Base-by-base conservation (phyloP, 192 early-diverging fungal species). In the Coemansia sp. region DNA sequence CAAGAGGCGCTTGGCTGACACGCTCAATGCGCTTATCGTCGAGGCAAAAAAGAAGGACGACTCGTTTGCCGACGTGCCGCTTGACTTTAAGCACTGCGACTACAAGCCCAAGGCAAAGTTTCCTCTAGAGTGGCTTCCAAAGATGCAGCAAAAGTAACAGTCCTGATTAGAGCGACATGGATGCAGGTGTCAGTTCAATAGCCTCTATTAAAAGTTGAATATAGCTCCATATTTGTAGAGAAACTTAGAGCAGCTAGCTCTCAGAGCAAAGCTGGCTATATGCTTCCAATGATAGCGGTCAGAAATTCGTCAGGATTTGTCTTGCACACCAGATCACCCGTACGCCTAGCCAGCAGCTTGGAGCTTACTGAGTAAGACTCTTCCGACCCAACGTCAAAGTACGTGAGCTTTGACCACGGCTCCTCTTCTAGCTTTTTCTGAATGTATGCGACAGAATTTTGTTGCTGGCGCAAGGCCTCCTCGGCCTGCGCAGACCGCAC, bases 351-450 rank as follows among this genome's bases (percentile, higher is more conserved):
- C n/a, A 82, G 20, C 43, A 82, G 60, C 36, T 64, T 59, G 6
- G 66, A 39, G 45, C 24, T 29, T 12, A 68, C 67, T 8, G 38
- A 29, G 8, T 19, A 40, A 2, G 73, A 82, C 49, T 82, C 79
- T 27, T 71, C 65, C 3, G 69, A 65, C 9, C 70, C 79, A 41
- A 82, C 67, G 35, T 89, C 86, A 83, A 75, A 90, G 62, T 90
- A 91, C 7, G 82, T 68, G 31, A 94, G 71, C 31, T 82, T 80
- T 40, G 86, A 83, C 92, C 92, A 94, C 27, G 73, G 82, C 67
- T 94, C 92, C 53, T 92, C 90, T 32, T 92, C 88, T 70, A 62
- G 84, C 77, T 69, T 85, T 73, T 77, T 84, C 78, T 19, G 91
- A 73, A 77, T 86, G 43, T 66, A 79, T 4, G 79, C 68, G 24